phyloP scores from a whole-genome alignment of 169 alveolate species.

The Cryptosporidium andersoni region DNA sequence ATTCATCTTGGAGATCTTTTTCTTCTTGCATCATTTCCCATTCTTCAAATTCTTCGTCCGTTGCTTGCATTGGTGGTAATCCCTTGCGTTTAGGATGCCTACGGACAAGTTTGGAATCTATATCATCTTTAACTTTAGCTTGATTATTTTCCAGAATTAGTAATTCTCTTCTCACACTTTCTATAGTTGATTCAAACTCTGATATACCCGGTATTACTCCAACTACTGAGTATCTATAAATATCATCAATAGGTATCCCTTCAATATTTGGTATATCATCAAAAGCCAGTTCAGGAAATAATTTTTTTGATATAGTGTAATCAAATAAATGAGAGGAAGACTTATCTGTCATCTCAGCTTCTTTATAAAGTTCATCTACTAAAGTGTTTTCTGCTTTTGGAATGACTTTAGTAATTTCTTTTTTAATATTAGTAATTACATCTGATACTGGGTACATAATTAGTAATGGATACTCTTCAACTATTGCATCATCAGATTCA shows the following conservation, averaged over 20 bases:
- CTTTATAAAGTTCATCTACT: constrained; percentile 10
- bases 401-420: neutral
- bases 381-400: constrained; percentile 11
- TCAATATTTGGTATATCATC: constrained; percentile 63
- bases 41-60: constrained; percentile 27
- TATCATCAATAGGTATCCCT: constrained; percentile 46
- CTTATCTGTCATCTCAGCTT: neutral
- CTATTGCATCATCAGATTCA: constrained; percentile 43
- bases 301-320: constrained; percentile 15
- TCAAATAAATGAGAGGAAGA: constrained; percentile 9
- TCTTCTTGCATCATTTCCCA: constrained; percentile 70
- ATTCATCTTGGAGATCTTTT: constrained; percentile 26
- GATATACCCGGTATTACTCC: constrained; percentile 46
- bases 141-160: constrained; percentile 26
- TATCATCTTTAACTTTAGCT: constrained; percentile 25
- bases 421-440: constrained; percentile 1
- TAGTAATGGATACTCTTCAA: constrained; percentile 38
- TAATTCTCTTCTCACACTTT: constrained; percentile 24
- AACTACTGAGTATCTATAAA: constrained; percentile 20
- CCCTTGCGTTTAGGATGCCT: constrained; percentile 20
- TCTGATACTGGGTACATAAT: constrained; percentile 24
- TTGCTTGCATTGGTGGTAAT: constrained; percentile 60
- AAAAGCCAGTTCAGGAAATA: constrained; percentile 40
- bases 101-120: constrained; percentile 15
- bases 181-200: constrained; percentile 40